phyloP scores from a whole-genome alignment of 345 rosid genomes.

The Gossypium thurberi region DNA sequence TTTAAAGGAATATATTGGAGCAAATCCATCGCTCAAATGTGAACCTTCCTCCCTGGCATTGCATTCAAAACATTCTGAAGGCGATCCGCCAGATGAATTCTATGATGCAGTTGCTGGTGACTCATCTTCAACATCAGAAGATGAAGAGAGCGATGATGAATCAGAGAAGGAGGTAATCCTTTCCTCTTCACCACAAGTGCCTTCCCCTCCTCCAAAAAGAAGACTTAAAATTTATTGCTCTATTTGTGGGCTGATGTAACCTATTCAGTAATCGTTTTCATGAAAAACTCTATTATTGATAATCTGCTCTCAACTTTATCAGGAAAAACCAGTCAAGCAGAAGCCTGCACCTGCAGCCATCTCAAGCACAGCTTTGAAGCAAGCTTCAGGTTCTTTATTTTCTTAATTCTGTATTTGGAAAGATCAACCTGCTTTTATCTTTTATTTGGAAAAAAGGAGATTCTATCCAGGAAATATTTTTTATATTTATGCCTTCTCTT shows the following conservation, averaged over 20 bases:
- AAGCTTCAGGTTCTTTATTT: conserved; percentile 51
- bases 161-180: conserved; percentile 38
- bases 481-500: neutral
- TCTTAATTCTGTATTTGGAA: neutral
- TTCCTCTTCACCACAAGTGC: conserved; percentile 15
- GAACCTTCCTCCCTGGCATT: conserved; percentile 47
- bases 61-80: conserved; percentile 48
- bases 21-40: conserved; percentile 69
- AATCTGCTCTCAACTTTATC: conserved; percentile 19
- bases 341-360: conserved; percentile 93
- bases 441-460: neutral
- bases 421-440: neutral
- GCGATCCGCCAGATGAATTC: conserved; percentile 72
- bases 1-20: conserved; percentile 86
- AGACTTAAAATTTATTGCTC: neutral
- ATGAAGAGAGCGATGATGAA: conserved; percentile 59
- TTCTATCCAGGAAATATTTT: neutral
- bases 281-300: conserved; percentile 16
- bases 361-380: conserved; percentile 61
- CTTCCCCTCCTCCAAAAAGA: neutral
- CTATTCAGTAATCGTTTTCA: neutral
- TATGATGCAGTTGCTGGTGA: conserved; percentile 78
- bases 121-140: conserved; percentile 59
- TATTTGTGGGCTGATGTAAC: neutral
- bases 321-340: conserved; percentile 64